Base-by-base conservation (phyloP, 345 rosid species). In the Psidium guajava region DNA sequence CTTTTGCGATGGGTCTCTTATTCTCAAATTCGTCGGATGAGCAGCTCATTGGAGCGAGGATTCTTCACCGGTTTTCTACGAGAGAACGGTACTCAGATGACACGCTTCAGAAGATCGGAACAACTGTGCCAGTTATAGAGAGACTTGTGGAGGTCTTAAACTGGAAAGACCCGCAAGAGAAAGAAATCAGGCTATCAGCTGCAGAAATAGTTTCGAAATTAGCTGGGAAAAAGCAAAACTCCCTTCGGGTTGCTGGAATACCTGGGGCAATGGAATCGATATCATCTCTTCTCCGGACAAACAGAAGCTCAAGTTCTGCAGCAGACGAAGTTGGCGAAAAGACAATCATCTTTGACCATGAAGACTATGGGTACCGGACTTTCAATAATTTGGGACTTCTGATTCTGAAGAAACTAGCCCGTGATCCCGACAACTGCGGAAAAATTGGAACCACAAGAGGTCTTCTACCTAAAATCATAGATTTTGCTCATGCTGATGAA, bases 391-490 rank as follows among this genome's bases (percentile, higher is more conserved):
- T 94, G 58, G 96, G 98, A 6, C 98, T 96, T 84, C 85, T 90
- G 58, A 92, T 94, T 82, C 91, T 92, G 73, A 95, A 94, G 87
- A 93, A 92, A 86, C 87, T 94, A 50, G 95, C 98, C 18, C 90
- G 89, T 83, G 94, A 94, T 75, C 96, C 92, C 75, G 96, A 93
- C 47, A 94, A 94, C 88, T 94, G 98, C 21, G 91, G 94, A 24
- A 96, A 94, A 89, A 93, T 94, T n/a, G 98, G 98, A 27, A 96
- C 92, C 85, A 91, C 96, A 77, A 90, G 94, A 86, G 95, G 94
- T 16, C 94, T 96, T 42, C 89, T 96, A 3, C 93, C 94, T 0
- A 95, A 96, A 86, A 92, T 96, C 85, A 91, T 95, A 75, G 96
- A 93, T 84, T 92, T 96, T 73, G 91, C 95, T 8, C 93, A 90